Evolutionary conservation across 2,329 filamentous ascomycete species (phyloP).

Genomic region (Aureobasidium sp.): DNA sequence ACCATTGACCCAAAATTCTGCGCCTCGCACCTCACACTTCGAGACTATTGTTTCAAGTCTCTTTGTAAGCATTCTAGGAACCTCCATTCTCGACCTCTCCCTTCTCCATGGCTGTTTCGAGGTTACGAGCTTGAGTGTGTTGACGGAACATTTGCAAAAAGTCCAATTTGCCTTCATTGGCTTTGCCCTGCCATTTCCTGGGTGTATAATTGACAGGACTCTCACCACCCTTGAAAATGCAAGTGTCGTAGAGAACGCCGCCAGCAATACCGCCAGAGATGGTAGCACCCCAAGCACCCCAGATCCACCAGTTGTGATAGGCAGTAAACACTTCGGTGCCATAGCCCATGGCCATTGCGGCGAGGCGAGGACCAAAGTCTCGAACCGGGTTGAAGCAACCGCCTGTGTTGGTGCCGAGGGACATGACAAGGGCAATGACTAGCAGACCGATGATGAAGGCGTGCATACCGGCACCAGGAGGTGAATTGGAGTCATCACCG

Average conservation of each 20-base stretch:
- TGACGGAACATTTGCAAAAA: slow-evolving; percentile 19
- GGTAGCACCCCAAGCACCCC: slow-evolving; percentile 38
- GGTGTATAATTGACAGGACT: slow-evolving; percentile 46
- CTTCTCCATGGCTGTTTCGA: slow-evolving; percentile 9
- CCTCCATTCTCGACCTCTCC: slow-evolving; percentile 13
- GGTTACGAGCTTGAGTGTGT: not conserved
- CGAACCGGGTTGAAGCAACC: slow-evolving; percentile 44
- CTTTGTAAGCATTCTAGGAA: not conserved
- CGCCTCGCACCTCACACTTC: not conserved
- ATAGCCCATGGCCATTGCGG: slow-evolving; percentile 41
- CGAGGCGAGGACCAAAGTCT: slow-evolving; percentile 46
- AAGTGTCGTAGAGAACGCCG: slow-evolving; percentile 43
- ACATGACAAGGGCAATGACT: slow-evolving; percentile 31
- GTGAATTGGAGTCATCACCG: slow-evolving; percentile 25
- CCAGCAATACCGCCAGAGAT: slow-evolving; percentile 38
- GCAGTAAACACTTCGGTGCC: slow-evolving; percentile 28
- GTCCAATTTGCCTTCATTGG: slow-evolving; percentile 19
- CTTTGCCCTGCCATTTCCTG: slow-evolving; percentile 22
- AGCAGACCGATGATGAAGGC: slow-evolving; percentile 45
- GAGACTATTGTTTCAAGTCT: not conserved
- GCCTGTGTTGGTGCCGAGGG: slow-evolving; percentile 43
- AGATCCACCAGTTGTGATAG: slow-evolving; percentile 41
- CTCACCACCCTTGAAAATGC: slow-evolving; percentile 45
- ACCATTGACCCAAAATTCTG: not conserved
- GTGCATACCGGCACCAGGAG: slow-evolving; percentile 44